These are phyloP conservation scores for Ustilago hordei DNA, from an alignment of 1,284 basidiomycete species.

Conservation along the genomic window DNA sequence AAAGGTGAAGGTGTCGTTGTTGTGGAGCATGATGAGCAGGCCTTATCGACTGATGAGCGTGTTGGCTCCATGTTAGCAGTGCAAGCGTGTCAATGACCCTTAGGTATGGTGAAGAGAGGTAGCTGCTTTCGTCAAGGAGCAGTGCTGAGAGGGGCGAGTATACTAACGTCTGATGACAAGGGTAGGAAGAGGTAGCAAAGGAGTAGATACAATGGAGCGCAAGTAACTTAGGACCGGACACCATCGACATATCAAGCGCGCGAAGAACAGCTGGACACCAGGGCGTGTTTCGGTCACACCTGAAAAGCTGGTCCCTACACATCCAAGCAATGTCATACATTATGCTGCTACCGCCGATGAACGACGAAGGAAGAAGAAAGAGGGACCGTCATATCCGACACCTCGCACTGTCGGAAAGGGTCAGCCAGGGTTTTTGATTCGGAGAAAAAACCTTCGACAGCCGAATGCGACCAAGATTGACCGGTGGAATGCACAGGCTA, in stretches of 20 bases:
- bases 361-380: background rate
- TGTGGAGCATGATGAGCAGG: conserved; percentile 21
- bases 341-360: background rate
- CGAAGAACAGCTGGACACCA: background rate
- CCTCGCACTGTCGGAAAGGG: conserved; percentile 15
- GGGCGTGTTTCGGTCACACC: conserved; percentile 7
- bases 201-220: background rate
- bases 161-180: background rate
- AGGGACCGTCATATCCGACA: conserved; percentile 32
- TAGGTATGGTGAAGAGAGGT: background rate
- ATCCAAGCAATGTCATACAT: background rate
- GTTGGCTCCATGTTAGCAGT: conserved; percentile 14
- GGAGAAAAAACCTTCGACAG: conserved; percentile 21
- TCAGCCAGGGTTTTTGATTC: background rate
- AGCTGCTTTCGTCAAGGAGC: background rate
- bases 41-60: conserved; percentile 19
- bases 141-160: background rate
- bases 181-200: background rate
- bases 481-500: background rate
- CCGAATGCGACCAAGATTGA: conserved; percentile 1
- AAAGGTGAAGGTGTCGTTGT: conserved; percentile 19
- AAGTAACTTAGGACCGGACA: background rate
- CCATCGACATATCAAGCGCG: background rate
- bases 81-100: background rate
- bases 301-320: conserved; percentile 14